Evolutionary conservation across 352 stramenopile genomes (phyloP), one percentile per base, ranked within the genome.

Genomic region (Elongisporangium anandrum): DNA sequence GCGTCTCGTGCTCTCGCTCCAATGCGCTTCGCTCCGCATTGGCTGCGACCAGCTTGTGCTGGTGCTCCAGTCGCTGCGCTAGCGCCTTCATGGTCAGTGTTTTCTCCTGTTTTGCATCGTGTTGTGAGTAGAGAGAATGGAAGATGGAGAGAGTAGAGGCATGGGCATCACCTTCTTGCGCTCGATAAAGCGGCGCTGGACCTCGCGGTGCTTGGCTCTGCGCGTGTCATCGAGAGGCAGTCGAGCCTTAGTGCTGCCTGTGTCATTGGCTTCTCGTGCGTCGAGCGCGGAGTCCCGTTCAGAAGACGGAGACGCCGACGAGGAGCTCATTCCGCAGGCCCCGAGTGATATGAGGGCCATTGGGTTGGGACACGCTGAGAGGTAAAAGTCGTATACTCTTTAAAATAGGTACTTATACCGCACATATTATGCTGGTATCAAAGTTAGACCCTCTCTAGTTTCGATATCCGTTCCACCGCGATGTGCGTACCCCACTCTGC

Each of bases 161-260:
- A 17, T 4, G 34, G 2, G 34, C 34, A 12, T 60, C 16, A 56
- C 47, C 64, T 79, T 80, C 21, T 80, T 83, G 16, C 71, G 55
- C 62, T 78, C 54, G 24, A 79, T 72, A 48, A 83, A 80, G 49
- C 71, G 71, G 6, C 71, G 66, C 55, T 83, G 74, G 23, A 80
- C 71, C 16, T 68, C 71, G 49, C 71, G 64, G 50, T 80, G 74
- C 54, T 80, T 80, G 61, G 59, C 67, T 34, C 69, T 75, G 39
- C 70, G 73, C 24, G 54, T 41, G 13, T 77, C 68, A 20, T 64
- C 69, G 17, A 45, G 54, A n/a, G 60, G 29, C 29, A 65, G 52
- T 12, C 17, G 16, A 12, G 2, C 34, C 6, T 45, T 4, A 17
- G 34, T 4, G 4, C 12, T 17, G 34, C 10, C 34, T 45, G 34